These are phyloP conservation scores for Lentinus brumalis DNA, from an alignment of 768 basidiomycete species.

Conservation along the genomic window DNA sequence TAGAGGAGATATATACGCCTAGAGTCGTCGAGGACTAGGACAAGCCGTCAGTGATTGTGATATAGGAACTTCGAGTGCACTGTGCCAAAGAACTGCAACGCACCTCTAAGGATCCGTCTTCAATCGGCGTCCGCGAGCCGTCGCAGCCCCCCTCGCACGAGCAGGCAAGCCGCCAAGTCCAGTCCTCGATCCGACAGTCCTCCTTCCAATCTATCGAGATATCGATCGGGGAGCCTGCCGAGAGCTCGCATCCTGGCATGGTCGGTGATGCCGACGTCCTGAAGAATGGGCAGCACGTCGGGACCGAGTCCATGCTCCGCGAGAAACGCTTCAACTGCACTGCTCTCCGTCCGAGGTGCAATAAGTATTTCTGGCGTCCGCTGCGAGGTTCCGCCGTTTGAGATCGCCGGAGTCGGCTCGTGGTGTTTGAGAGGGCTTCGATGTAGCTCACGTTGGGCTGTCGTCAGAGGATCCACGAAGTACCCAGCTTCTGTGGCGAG, in stretches of 20 bases:
- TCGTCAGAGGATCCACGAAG: not conserved
- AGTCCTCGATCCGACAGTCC: not conserved
- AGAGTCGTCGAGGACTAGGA: too few species aligned
- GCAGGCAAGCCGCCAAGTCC: constrained; percentile 2
- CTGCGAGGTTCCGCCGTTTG: too few species aligned
- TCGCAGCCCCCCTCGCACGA: constrained; percentile 1
- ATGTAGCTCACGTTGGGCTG: too few species aligned
- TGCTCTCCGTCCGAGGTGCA: not conserved
- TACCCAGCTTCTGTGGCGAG: not conserved
- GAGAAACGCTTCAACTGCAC: not conserved
- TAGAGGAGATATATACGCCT: too few species aligned
- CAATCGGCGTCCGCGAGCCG: not conserved
- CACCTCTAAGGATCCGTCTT: not conserved
- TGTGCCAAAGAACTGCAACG: too few species aligned
- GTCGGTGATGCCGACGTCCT: not conserved
- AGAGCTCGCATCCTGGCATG: not conserved
- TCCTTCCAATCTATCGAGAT: not conserved
- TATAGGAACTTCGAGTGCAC: too few species aligned
- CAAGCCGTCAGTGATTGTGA: too few species aligned
- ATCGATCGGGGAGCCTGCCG: not conserved
- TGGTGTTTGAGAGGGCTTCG: too few species aligned
- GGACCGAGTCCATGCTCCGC: not conserved
- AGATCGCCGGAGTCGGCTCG: too few species aligned
- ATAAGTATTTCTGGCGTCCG: not conserved
- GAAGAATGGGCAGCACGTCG: not conserved